Conservation (phyloP, 257 asterid species). For the Mentha longifolia region DNA sequence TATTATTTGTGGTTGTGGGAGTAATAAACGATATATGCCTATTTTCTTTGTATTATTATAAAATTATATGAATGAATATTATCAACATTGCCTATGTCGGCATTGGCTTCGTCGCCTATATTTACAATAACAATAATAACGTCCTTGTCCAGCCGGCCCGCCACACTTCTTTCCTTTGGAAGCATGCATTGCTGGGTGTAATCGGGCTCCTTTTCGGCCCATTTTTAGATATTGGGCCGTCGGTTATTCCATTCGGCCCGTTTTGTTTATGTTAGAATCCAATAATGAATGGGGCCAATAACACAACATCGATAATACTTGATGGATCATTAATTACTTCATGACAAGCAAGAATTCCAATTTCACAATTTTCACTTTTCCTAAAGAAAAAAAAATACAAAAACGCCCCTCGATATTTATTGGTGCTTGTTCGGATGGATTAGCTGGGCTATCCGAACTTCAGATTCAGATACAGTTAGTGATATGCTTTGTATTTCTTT, state of each 20-base stretch:
- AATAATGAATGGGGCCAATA: neutral
- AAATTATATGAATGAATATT: too few relatives aligned
- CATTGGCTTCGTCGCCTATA: conserved; percentile 40
- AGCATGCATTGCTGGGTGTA: conserved; percentile 6
- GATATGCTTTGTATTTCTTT: too few relatives aligned
- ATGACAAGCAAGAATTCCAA: conserved; percentile 5
- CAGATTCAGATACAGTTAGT: too few relatives aligned
- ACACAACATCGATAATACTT: too few relatives aligned
- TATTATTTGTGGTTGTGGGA: neutral
- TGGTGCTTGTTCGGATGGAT: too few relatives aligned
- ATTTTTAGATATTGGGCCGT: neutral
- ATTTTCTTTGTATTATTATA: too few relatives aligned
- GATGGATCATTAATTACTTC: too few relatives aligned
- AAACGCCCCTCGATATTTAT: too few relatives aligned
- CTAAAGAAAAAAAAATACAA: too few relatives aligned
- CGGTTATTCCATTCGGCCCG: neutral
- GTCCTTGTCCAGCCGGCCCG: conserved; percentile 32
- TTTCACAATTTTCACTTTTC: neutral
- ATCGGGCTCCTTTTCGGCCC: conserved; percentile 10
- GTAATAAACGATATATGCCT: neutral
- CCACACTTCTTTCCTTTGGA: conserved; percentile 20
- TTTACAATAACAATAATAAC: neutral
- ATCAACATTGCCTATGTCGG: neutral
- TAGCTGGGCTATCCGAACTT: too few relatives aligned
- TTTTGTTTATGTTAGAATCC: neutral